phyloP scores from a whole-genome alignment of 1,284 basidiomycete genomes.

The Cronartium quercuum region DNA sequence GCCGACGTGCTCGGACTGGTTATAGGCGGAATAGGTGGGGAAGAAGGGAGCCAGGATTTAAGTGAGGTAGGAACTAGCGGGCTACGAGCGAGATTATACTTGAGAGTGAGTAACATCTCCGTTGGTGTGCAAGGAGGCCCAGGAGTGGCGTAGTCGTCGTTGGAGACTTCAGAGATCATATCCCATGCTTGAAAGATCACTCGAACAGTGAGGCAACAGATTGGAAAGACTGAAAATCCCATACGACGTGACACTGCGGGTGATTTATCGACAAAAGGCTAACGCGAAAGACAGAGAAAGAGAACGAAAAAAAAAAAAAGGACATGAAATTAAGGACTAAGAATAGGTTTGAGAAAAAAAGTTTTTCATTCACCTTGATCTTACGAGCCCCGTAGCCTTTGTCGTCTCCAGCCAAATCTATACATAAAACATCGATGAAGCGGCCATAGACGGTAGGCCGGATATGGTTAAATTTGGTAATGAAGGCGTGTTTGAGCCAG shows the following conservation, averaged over 20 bases:
- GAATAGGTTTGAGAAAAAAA: background rate
- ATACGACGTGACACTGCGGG: conserved; percentile 87
- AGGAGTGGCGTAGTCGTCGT: conserved; percentile 47
- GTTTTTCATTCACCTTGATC: conserved; percentile 58
- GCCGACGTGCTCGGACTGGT: background rate
- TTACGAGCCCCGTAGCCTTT: conserved; percentile 61
- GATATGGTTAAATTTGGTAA: conserved; percentile 93
- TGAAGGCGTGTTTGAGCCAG: conserved; percentile 99
- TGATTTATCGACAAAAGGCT: conserved; percentile 88
- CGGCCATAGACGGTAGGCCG: conserved; percentile 90
- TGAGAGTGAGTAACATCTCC: background rate
- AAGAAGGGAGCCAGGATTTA: background rate
- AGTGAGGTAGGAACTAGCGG: background rate
- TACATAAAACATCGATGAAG: conserved; percentile 91
- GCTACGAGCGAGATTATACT: background rate
- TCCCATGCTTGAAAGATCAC: conserved; percentile 71
- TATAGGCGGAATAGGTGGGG: background rate
- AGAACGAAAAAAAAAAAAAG: conserved; percentile 4
- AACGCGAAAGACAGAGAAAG: conserved; percentile 46
- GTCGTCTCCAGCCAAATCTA: conserved; percentile 79
- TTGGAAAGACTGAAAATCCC: conserved; percentile 85
- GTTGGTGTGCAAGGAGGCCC: background rate
- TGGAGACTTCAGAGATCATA: conserved; percentile 56
- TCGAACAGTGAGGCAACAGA: conserved; percentile 83
- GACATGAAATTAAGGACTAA: background rate